Evolutionary conservation across 2,329 filamentous ascomycete genomes (phyloP).

Genomic region (Aspergillus viridinutans): DNA sequence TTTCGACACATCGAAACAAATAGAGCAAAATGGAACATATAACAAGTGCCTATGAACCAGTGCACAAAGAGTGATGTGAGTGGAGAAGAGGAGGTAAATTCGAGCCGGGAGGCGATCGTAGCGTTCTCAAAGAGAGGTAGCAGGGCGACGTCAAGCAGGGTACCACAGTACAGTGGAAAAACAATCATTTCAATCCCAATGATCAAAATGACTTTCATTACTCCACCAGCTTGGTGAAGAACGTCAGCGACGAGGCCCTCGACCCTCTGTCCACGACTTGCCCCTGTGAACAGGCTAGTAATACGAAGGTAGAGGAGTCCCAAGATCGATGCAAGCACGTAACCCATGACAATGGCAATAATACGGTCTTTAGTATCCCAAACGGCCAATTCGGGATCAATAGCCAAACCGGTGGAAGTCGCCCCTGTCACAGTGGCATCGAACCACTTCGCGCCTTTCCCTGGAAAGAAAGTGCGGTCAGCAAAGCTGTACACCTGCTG

Average conservation of each 20-base stretch:
- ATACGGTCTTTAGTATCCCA: constrained; percentile 66
- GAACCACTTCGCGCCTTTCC: constrained; percentile 25
- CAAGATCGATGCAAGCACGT: constrained; percentile 67
- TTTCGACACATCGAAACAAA: constrained; percentile 99
- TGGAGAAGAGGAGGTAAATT: constrained; percentile 74
- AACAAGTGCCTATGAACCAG: constrained; percentile 97
- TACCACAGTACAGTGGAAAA: constrained; percentile 91
- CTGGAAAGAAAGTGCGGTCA: constrained; percentile 18
- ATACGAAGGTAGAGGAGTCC: constrained; percentile 76
- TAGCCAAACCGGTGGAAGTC: constrained; percentile 19
- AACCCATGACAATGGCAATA: constrained; percentile 77
- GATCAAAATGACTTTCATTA: constrained; percentile 96
- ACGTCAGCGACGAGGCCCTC: constrained; percentile 75
- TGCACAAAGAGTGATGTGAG: constrained; percentile 93
- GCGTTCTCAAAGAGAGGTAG: constrained; percentile 83
- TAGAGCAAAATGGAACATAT: constrained; percentile 99
- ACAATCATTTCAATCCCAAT: constrained; percentile 99
- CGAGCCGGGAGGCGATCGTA: constrained; percentile 69
- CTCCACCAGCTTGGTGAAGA: constrained; percentile 88
- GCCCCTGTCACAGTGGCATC: constrained; percentile 19
- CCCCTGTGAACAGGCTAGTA: constrained; percentile 63
- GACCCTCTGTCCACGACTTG: constrained; percentile 50
- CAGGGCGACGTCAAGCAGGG: constrained; percentile 82
- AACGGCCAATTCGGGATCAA: constrained; percentile 59
- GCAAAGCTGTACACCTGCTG: constrained; percentile 20